A percentile compares a stretch with the other conserved stretches of the same genome.
phyloP scores from a whole-genome alignment of 1,284 basidiomycete species.

The Malassezia dermatis region DNA sequence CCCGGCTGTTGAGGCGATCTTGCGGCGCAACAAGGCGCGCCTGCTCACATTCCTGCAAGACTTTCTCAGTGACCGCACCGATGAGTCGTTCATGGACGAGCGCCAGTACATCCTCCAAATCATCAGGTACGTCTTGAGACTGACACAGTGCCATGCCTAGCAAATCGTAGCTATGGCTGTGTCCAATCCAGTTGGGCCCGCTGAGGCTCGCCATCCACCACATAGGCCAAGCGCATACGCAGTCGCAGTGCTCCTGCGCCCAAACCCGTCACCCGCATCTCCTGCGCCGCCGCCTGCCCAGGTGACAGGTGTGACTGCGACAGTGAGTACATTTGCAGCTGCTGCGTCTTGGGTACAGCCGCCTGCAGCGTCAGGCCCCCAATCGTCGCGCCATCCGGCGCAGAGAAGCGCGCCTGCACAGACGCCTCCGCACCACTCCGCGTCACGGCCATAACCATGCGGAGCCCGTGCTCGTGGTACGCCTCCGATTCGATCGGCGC shows the following conservation, averaged over 20 bases:
- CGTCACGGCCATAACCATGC: slow-evolving; percentile 71
- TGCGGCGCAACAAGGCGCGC: slow-evolving; percentile 87
- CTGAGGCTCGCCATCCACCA: slow-evolving; percentile 55
- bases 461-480: slow-evolving; percentile 81
- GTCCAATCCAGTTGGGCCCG: slow-evolving; percentile 83
- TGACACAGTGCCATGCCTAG: slow-evolving; percentile 1
- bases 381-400: slow-evolving; percentile 52
- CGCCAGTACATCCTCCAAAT: slow-evolving; percentile 46
- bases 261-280: slow-evolving; percentile 68
- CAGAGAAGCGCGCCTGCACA: slow-evolving; percentile 77
- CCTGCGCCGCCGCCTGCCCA: slow-evolving; percentile 78
- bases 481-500: slow-evolving; percentile 61
- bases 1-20: slow-evolving; percentile 78
- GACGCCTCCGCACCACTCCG: slow-evolving; percentile 77
- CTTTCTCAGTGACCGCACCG: slow-evolving; percentile 95
- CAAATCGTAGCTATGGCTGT: slow-evolving; percentile 12
- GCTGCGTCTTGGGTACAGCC: slow-evolving; percentile 95
- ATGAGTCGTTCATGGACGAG: slow-evolving; percentile 47
- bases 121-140: slow-evolving; percentile 21
- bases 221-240: slow-evolving; percentile 72
- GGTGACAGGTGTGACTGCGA: slow-evolving; percentile 69
- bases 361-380: slow-evolving; percentile 65
- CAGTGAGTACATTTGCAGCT: slow-evolving; percentile 96
- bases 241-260: slow-evolving; percentile 61
- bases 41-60: slow-evolving; percentile 74